Conservation (phyloP, 306 rosid genomes). For the Albizia julibrissin region DNA sequence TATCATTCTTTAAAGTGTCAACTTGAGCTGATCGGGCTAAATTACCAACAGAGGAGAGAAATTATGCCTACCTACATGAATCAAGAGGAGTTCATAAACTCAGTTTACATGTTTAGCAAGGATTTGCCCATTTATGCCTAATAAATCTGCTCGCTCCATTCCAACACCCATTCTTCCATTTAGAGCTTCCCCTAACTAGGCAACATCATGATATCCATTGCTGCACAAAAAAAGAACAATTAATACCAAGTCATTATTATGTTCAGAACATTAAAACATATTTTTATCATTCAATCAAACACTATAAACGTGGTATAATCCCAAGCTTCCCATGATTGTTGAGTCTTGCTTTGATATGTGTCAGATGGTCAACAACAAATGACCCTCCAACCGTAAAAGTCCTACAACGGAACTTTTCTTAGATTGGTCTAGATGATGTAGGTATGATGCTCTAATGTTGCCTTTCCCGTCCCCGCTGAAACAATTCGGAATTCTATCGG, state of each 20-base stretch:
- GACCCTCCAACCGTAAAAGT: constrained; percentile 82
- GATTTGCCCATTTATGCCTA: too few relatives aligned
- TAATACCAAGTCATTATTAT: too few relatives aligned
- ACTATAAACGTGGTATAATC: constrained; percentile 37
- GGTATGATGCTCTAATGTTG: constrained; percentile 69
- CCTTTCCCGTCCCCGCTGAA: constrained; percentile 90
- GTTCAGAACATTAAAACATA: too few relatives aligned
- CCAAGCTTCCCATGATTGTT: constrained; percentile 83
- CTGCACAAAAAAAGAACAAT: too few relatives aligned
- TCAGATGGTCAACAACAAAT: constrained; percentile 69
- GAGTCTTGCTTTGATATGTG: constrained; percentile 77
- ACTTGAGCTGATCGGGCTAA: neutral
- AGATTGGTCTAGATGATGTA: constrained; percentile 67
- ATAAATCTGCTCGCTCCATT: too few relatives aligned
- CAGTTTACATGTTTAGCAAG: too few relatives aligned
- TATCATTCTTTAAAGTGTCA: neutral
- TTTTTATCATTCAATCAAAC: too few relatives aligned
- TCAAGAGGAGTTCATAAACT: too few relatives aligned
- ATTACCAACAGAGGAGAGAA: neutral
- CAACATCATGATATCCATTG: too few relatives aligned
- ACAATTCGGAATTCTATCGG: constrained; percentile 1
- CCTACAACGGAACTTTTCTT: constrained; percentile 79
- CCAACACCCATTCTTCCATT: too few relatives aligned
- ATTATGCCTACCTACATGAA: neutral
- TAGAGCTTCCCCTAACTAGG: too few relatives aligned